Conservation (phyloP, 1,284 basidiomycete species). For the Sanghuangporus weigelae region DNA sequence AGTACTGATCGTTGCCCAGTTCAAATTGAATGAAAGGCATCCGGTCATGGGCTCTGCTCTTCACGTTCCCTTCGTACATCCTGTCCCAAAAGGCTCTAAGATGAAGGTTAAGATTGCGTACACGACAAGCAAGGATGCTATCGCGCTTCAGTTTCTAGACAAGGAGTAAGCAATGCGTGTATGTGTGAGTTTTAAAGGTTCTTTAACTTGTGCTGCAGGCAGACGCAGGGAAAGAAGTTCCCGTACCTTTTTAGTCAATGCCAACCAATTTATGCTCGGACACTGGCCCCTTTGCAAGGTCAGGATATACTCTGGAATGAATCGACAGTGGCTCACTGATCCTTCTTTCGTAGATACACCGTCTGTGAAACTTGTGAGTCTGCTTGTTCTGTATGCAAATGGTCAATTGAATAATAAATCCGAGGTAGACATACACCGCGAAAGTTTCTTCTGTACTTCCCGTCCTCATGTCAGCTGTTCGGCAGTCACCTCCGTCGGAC, state of each 20-base stretch:
- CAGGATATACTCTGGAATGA: slow-evolving; percentile 10
- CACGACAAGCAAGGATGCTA: slow-evolving; percentile 72
- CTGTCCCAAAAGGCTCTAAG: slow-evolving; percentile 37
- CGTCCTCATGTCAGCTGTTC: slow-evolving; percentile 78
- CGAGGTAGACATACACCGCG: slow-evolving; percentile 69
- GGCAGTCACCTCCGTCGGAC: slow-evolving; percentile 67
- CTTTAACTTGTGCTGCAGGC: slow-evolving; percentile 40
- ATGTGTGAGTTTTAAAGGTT: neutral
- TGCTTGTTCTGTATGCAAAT: neutral
- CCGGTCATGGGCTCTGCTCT: slow-evolving; percentile 71
- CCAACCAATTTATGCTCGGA: slow-evolving; percentile 87
- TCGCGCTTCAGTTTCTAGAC: slow-evolving; percentile 91
- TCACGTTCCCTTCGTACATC: slow-evolving; percentile 42
- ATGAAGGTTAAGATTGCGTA: slow-evolving; percentile 63
- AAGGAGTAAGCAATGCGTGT: slow-evolving; percentile 53
- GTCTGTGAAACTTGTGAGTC: slow-evolving; percentile 66
- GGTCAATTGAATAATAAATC: neutral
- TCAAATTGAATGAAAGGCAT: slow-evolving; percentile 48
- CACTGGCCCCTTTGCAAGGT: slow-evolving; percentile 80
- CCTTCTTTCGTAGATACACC: slow-evolving; percentile 46
- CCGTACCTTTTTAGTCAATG: slow-evolving; percentile 94
- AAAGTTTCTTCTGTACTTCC: slow-evolving; percentile 73
- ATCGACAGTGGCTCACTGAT: neutral
- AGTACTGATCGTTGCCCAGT: slow-evolving; percentile 32
- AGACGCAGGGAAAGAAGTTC: slow-evolving; percentile 84